Evolutionary conservation across 2,329 filamentous ascomycete genomes (phyloP).

Genomic region (Colletotrichum magnum): DNA sequence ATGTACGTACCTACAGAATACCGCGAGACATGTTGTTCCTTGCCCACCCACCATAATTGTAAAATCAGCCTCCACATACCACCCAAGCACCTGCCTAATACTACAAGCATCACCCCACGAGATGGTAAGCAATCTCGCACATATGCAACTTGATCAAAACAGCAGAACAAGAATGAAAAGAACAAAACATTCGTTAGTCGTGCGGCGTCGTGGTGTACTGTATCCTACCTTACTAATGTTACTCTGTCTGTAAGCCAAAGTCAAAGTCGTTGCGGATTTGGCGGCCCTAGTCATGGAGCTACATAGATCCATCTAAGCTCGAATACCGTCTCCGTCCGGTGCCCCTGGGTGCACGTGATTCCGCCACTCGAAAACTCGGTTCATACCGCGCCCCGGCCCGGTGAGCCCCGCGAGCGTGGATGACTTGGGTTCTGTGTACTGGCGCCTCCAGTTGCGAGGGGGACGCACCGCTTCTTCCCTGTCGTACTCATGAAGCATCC

Average conservation of each 20-base stretch:
- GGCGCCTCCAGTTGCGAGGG: slow-evolving; percentile 47
- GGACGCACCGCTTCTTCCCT: slow-evolving; percentile 49
- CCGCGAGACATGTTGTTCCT: too few relatives aligned
- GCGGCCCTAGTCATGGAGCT: slow-evolving; percentile 23
- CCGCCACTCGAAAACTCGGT: slow-evolving; percentile 64
- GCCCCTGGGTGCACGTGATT: slow-evolving; percentile 61
- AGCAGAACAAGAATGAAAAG: neutral
- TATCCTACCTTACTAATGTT: neutral
- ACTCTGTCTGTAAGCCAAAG: slow-evolving; percentile 7
- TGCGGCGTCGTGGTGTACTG: slow-evolving; percentile 13
- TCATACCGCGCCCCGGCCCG: slow-evolving; percentile 60
- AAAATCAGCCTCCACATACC: slow-evolving; percentile 9
- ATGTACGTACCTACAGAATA: slow-evolving; percentile 3
- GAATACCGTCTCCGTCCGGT: slow-evolving; percentile 50
- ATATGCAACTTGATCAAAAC: slow-evolving; percentile 22
- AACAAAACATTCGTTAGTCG: slow-evolving; percentile 3
- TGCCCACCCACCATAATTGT: too few relatives aligned
- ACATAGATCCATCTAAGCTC: slow-evolving; percentile 5
- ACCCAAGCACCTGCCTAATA: slow-evolving; percentile 22
- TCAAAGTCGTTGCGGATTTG: neutral
- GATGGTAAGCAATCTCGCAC: slow-evolving; percentile 9
- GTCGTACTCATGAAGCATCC: slow-evolving; percentile 49
- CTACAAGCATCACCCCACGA: slow-evolving; percentile 30
- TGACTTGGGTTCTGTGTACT: slow-evolving; percentile 49
- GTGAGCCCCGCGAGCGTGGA: slow-evolving; percentile 64